A percentile compares a stretch with the other conserved stretches of the same genome.
Evolutionary conservation across 1,139 yeast species (phyloP).

Genomic region (Lodderomyces parapsilosis): DNA sequence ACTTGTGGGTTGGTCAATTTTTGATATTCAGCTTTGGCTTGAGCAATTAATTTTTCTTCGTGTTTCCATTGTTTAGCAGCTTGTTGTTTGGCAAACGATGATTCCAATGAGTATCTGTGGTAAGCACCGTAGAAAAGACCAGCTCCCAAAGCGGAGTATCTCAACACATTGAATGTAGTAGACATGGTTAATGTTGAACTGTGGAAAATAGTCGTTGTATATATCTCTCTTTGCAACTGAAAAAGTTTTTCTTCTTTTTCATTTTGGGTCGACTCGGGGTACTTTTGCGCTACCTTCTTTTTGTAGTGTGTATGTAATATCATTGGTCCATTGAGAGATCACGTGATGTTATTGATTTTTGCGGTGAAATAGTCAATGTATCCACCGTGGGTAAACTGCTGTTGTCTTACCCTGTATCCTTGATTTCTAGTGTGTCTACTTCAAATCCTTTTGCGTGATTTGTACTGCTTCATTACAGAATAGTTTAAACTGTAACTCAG

Average conservation of each 20-base stretch:
- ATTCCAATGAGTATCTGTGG: slow-evolving; percentile 72
- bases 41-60: slow-evolving; percentile 73
- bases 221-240: slow-evolving; percentile 14
- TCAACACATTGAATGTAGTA: slow-evolving; percentile 59
- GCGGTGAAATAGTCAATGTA: no score
- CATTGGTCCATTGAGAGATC: neutral
- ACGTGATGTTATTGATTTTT: neutral
- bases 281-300: neutral
- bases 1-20: slow-evolving; percentile 50
- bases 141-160: slow-evolving; percentile 89
- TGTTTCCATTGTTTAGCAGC: slow-evolving; percentile 60
- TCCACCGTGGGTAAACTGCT: no score
- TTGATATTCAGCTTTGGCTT: slow-evolving; percentile 88
- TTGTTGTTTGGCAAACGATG: slow-evolving; percentile 56
- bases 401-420: no score
- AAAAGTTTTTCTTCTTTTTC: slow-evolving; percentile 11
- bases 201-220: neutral
- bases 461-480: no score
- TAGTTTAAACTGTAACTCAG: no score
- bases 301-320: neutral
- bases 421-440: no score
- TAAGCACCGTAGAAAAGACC: slow-evolving; percentile 89
- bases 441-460: no score
- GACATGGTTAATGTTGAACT: slow-evolving; percentile 21
- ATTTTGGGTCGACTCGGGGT: neutral